These are phyloP conservation scores for Rhodotorula glutinis DNA, from an alignment of 1,284 basidiomycete species.

Conservation along the genomic window DNA sequence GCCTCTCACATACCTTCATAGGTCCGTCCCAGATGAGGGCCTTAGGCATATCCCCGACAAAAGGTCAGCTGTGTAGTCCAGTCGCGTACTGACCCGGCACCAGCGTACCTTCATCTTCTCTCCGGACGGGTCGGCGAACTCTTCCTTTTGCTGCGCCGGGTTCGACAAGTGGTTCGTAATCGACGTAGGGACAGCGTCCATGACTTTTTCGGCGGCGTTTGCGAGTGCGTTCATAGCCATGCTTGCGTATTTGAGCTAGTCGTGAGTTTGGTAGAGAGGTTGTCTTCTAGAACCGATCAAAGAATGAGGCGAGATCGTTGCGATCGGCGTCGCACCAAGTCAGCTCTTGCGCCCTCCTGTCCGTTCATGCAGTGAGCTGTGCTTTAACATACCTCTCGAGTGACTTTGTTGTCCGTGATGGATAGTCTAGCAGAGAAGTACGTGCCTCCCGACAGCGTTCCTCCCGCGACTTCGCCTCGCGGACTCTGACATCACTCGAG, in stretches of 20 bases:
- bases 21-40: slow-evolving; percentile 66
- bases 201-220: slow-evolving; percentile 17
- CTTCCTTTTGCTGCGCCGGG: slow-evolving; percentile 17
- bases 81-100: too few species aligned
- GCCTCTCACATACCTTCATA: neutral
- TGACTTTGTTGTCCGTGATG: too few species aligned
- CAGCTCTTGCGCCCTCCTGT: too few species aligned
- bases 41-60: neutral
- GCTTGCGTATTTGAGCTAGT: neutral
- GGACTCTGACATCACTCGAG: too few species aligned
- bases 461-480: too few species aligned
- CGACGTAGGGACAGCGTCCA: neutral
- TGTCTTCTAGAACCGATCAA: neutral
- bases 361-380: too few species aligned
- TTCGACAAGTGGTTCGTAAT: slow-evolving; percentile 15
- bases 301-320: neutral
- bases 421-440: too few species aligned
- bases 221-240: slow-evolving; percentile 30
- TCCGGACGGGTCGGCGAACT: slow-evolving; percentile 28
- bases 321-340: too few species aligned
- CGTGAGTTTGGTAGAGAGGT: neutral
- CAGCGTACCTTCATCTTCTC: slow-evolving; percentile 42
- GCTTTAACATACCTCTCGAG: too few species aligned
- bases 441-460: too few species aligned
- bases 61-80: too few species aligned